Percentiles rank a stretch among this genome's conserved stretches.
Evolutionary conservation across 228 moss, liverwort and hornwort species (phyloP).

Genomic region (Sphagnum fallax): DNA sequence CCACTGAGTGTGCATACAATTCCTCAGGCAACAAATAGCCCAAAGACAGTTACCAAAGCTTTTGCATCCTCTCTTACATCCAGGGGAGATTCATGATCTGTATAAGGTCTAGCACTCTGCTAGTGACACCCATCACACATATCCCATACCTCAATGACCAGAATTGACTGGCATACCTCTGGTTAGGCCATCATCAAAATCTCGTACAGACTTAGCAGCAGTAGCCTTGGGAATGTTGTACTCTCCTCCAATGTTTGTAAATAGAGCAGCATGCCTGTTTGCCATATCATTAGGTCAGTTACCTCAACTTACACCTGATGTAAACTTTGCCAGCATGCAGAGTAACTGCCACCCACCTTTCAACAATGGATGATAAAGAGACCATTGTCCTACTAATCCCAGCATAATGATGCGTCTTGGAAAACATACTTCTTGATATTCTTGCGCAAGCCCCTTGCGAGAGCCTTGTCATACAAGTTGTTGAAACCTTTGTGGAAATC

Average conservation of each 20-base stretch:
- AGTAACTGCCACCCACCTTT: neutral
- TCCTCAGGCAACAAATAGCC: neutral
- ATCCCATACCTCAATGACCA: too few relatives aligned
- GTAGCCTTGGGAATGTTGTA: constrained; percentile 60
- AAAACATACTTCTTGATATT: constrained; percentile 58
- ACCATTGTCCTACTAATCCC: neutral
- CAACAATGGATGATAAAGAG: neutral
- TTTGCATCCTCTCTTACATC: too few relatives aligned
- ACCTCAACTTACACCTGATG: neutral
- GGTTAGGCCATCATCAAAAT: constrained; percentile 88
- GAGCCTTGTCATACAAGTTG: constrained; percentile 69
- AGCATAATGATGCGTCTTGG: too few relatives aligned
- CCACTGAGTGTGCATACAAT: neutral
- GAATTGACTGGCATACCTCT: constrained; percentile 42
- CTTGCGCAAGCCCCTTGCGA: constrained; percentile 49
- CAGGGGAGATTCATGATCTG: too few relatives aligned
- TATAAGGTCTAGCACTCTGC: too few relatives aligned
- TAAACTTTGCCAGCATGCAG: neutral
- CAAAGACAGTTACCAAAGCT: neutral
- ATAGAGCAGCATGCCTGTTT: constrained; percentile 70
- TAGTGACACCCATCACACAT: too few relatives aligned
- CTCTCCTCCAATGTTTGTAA: constrained; percentile 70
- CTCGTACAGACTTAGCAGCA: constrained; percentile 60
- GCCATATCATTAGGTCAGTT: neutral
- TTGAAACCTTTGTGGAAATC: constrained; percentile 93